Percentiles rank a stretch among this genome's conserved stretches.
Conservation (phyloP, 1,284 basidiomycete genomes). For the Schizophyllum commune region DNA sequence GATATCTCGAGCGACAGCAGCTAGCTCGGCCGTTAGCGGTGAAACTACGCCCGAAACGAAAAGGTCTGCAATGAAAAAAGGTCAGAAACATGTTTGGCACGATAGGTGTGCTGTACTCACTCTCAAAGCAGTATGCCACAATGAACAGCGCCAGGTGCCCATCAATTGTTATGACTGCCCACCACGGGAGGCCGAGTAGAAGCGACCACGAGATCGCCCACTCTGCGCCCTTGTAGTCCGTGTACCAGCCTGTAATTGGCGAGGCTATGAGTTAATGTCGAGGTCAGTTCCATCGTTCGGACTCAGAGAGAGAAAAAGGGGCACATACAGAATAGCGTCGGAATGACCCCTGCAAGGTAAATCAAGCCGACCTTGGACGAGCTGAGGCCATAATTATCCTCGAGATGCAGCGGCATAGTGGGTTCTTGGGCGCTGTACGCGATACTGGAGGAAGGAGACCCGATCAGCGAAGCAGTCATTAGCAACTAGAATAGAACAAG, state of each 20-base stretch:
- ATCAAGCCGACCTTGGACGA: slow-evolving; percentile 61
- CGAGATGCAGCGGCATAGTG: slow-evolving; percentile 59
- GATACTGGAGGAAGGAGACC: slow-evolving; percentile 28
- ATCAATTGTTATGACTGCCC: slow-evolving; percentile 47
- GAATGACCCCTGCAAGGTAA: slow-evolving; percentile 64
- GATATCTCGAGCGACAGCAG: slow-evolving; percentile 43
- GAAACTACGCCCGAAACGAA: slow-evolving; percentile 50
- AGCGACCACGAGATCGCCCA: slow-evolving; percentile 46
- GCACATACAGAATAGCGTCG: slow-evolving; percentile 52
- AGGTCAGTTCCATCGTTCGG: not conserved
- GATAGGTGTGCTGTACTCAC: slow-evolving; percentile 27
- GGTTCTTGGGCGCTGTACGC: slow-evolving; percentile 52
- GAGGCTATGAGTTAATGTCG: slow-evolving; percentile 35
- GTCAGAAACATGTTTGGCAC: not conserved
- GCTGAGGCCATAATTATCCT: slow-evolving; percentile 51
- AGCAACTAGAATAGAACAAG: not conserved
- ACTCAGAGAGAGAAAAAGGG: not conserved
- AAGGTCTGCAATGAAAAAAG: slow-evolving; percentile 35
- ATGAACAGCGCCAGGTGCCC: slow-evolving; percentile 54
- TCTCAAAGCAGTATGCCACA: slow-evolving; percentile 45
- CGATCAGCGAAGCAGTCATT: not conserved
- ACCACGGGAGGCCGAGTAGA: slow-evolving; percentile 58
- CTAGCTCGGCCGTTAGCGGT: slow-evolving; percentile 58
- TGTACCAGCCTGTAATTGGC: slow-evolving; percentile 51
- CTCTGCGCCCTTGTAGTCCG: slow-evolving; percentile 57